Evolutionary conservation across 1,284 basidiomycete species (phyloP).

Genomic region (Cutaneotrichosporon mucoides): DNA sequence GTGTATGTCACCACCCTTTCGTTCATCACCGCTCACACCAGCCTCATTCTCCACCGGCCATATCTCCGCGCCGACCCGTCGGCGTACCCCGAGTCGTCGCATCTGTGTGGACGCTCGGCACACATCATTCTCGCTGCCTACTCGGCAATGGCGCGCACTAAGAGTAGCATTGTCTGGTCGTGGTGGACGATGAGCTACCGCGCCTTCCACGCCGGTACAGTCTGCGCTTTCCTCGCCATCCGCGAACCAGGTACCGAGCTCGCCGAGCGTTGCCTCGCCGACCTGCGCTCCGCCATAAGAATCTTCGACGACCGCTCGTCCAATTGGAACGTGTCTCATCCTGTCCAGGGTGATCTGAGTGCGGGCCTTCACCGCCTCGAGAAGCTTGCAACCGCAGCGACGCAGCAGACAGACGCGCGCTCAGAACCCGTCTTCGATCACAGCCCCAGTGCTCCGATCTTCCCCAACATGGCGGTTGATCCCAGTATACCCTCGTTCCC

Average conservation of each 20-base stretch:
- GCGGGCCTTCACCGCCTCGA: constrained; percentile 45
- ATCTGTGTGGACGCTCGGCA: constrained; percentile 40
- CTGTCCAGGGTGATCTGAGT: constrained; percentile 45
- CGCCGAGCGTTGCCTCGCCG: constrained; percentile 39
- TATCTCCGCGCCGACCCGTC: constrained; percentile 47
- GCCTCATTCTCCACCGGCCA: constrained; percentile 46
- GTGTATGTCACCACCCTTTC: constrained; percentile 24
- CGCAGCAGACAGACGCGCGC: constrained; percentile 13
- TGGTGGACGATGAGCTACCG: constrained; percentile 47
- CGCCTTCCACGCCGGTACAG: constrained; percentile 48
- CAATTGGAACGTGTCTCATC: constrained; percentile 44
- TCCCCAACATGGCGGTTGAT: constrained; percentile 13
- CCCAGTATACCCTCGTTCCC: constrained; percentile 6
- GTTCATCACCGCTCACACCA: constrained; percentile 12
- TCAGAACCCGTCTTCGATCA: not conserved
- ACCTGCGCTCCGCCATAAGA: constrained; percentile 39
- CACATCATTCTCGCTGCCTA: constrained; percentile 43
- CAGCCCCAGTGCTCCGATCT: not conserved
- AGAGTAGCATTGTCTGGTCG: constrained; percentile 42
- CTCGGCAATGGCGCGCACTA: constrained; percentile 34
- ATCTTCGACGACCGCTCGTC: constrained; percentile 40
- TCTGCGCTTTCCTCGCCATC: constrained; percentile 48
- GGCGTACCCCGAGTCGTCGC: constrained; percentile 46
- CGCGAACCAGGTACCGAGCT: constrained; percentile 40
- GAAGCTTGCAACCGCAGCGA: constrained; percentile 33